A percentile compares a stretch with the other conserved stretches of the same genome.
Evolutionary conservation across 805 yeast species (phyloP).

Genomic region (Kockiozyma suomiensis): DNA sequence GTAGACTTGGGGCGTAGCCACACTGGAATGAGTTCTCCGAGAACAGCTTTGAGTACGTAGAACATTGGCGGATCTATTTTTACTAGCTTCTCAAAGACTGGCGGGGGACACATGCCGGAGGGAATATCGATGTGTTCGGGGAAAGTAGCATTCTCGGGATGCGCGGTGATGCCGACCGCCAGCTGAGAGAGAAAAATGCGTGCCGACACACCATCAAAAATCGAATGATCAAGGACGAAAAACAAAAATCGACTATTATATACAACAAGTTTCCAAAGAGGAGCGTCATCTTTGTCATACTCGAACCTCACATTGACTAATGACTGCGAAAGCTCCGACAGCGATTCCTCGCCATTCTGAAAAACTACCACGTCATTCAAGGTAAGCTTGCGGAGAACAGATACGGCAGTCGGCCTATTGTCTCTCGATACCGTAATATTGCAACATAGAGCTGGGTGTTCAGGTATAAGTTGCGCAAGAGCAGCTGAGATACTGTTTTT

Average conservation of each 20-base stretch:
- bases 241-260: not conserved
- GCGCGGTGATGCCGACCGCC: not conserved
- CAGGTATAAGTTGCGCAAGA: not conserved
- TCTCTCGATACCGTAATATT: not conserved
- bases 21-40: not conserved
- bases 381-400: slow-evolving; percentile 4
- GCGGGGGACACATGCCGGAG: not conserved
- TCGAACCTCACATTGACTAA: not conserved
- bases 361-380: slow-evolving; percentile 8
- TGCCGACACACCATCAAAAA: slow-evolving; percentile 20
- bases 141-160: not conserved
- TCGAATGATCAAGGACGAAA: slow-evolving; percentile 17
- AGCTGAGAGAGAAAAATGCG: slow-evolving; percentile 9
- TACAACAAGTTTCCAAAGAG: slow-evolving; percentile 17
- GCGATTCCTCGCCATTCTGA: not conserved
- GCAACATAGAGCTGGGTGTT: slow-evolving; percentile 9
- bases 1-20: not conserved
- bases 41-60: not conserved
- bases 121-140: not conserved
- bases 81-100: not conserved
- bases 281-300: not conserved
- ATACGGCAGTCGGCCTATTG: not conserved
- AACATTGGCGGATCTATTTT: not conserved
- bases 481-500: not conserved
- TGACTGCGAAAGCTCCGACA: not conserved